Base-by-base conservation (phyloP, 2,329 filamentous ascomycete species). In the Fusarium sp. region DNA sequence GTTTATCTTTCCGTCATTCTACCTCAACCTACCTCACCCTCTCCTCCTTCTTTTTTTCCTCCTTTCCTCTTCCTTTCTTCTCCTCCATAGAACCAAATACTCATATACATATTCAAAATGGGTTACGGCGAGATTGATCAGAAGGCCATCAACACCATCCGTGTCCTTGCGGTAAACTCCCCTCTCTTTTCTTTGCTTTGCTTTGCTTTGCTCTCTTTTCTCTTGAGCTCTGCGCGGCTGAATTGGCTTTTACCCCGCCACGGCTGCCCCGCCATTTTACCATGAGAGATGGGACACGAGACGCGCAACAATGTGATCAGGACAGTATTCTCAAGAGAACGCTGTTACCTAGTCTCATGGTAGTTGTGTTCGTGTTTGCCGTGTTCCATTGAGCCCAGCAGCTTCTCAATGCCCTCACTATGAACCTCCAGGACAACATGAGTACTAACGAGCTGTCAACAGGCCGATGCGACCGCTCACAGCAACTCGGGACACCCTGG, bases 401-500 rank as follows among this genome's bases (percentile, higher is more conserved):
- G 54, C 49, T 60, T 22, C 29, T 35, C 39, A 27, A 36, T 33
- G 29, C 27, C 8, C 41, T 52, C n/a, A 29, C 6, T 44, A 47
- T 53, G 55, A 65, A 58, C 22, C 27, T 11, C 22, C 27, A 42
- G 22, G 25, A 45, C 15, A 59, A 49, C 31, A 63, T 73, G 68
- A 70, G 58, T 63, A 65, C 78, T 80, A 67, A 81, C 74, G 50
- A 70, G 55, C 61, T 57, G 59, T 56, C 58, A 77, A 69, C 82
- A 99, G 96, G 93, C 94, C 87, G 96, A 99, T 98, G 96, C 95
- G 83, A 98, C 95, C 81, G 91, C 92, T 85, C 89, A 93, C 84
- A 94, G 95, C 83, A 98, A 98, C 90, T 98, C 95, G 75, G 96
- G 96, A 83, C 96, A 99, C 87, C 96, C 96, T 80, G 96, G 96